Conservation (phyloP, 306 rosid species). For the Betula pendula region DNA sequence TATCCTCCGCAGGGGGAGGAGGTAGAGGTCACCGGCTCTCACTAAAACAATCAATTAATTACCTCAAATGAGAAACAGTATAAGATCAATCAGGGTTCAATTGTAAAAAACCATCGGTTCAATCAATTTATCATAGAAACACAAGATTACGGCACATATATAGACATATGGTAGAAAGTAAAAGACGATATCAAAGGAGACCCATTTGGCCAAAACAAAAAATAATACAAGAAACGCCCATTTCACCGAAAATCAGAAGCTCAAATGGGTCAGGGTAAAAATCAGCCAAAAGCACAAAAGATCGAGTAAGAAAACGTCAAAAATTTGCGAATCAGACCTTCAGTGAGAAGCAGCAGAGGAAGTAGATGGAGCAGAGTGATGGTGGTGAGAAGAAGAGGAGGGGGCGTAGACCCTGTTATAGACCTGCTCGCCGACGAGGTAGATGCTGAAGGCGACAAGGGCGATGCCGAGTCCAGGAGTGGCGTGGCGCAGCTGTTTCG, state of each 20-base stretch:
- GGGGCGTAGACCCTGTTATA: constrained; percentile 54
- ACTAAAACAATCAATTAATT: background rate
- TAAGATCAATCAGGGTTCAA: background rate
- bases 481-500: constrained; percentile 83
- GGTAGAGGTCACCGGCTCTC: background rate
- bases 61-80: background rate
- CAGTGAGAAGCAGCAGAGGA: constrained; percentile 43
- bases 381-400: constrained; percentile 35
- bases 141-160: background rate
- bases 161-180: background rate
- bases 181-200: background rate
- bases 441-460: constrained; percentile 83
- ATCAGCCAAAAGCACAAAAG: background rate
- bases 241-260: background rate
- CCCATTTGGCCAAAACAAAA: background rate
- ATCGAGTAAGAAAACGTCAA: background rate
- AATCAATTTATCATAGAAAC: background rate
- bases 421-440: constrained; percentile 83
- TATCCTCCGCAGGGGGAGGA: background rate
- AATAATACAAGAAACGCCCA: background rate
- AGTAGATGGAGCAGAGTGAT: constrained; percentile 27
- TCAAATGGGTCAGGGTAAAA: background rate
- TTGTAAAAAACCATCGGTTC: background rate
- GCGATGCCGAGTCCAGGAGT: constrained; percentile 93
- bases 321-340: background rate